phyloP scores from a whole-genome alignment of 2,329 filamentous ascomycete species.

The Pyrenophora graminea region DNA sequence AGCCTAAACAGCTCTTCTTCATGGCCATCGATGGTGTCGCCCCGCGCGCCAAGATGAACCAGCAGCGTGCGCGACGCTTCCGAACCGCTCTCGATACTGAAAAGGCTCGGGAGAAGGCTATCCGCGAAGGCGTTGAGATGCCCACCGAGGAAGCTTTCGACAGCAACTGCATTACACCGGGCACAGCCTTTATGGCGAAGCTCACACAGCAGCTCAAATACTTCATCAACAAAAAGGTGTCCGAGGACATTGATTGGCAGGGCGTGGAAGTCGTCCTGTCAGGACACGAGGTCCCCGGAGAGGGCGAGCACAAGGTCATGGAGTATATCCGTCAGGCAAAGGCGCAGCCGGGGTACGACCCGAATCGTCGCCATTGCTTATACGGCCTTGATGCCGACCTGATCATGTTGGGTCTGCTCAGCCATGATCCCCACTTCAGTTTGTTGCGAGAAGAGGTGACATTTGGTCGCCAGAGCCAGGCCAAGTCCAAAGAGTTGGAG shows the following conservation, averaged over 20 bases:
- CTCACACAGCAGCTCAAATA: constrained; percentile 93
- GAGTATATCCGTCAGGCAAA: constrained; percentile 98
- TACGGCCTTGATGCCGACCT: constrained; percentile 97
- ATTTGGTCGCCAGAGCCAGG: constrained; percentile 84
- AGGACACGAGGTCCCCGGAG: constrained; percentile 95
- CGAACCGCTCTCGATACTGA: constrained; percentile 91
- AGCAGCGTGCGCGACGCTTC: constrained; percentile 93
- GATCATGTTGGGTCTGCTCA: constrained; percentile 97
- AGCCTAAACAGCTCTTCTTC: constrained; percentile 97
- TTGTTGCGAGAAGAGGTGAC: constrained; percentile 96
- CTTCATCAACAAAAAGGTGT: constrained; percentile 98
- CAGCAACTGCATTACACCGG: constrained; percentile 98
- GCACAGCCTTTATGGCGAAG: constrained; percentile 97
- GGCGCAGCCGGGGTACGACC: constrained; percentile 88
- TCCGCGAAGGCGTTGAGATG: constrained; percentile 85
- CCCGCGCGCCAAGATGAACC: constrained; percentile 98
- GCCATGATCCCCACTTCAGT: constrained; percentile 98
- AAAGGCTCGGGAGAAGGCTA: constrained; percentile 86
- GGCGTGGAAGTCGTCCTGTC: constrained; percentile 94
- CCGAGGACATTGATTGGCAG: constrained; percentile 97
- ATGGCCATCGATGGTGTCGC: constrained; percentile 99
- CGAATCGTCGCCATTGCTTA: constrained; percentile 92
- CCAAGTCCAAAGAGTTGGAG: constrained; percentile 93
- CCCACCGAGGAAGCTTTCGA: constrained; percentile 96
- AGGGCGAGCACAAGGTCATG: constrained; percentile 99